phyloP scores from a whole-genome alignment of 257 asterid genomes.

The Petrea volubilis region DNA sequence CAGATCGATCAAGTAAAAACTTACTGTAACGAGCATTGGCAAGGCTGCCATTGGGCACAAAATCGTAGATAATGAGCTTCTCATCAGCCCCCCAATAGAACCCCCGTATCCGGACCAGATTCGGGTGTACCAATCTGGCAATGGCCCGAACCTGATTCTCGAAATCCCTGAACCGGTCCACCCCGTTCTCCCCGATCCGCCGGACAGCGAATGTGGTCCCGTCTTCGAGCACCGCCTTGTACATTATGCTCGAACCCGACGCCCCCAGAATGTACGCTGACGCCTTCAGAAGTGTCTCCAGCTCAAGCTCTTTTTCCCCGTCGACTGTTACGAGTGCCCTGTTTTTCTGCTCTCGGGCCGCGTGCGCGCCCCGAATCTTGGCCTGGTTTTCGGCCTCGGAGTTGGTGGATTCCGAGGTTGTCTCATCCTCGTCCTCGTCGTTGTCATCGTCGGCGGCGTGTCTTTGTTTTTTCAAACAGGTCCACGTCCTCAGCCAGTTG shows the following conservation, averaged over 20 bases:
- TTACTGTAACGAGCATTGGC: constrained; percentile 79
- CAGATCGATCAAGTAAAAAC: constrained; percentile 27
- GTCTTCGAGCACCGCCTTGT: constrained; percentile 88
- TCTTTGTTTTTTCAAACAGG: constrained; percentile 52
- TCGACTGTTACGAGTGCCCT: constrained; percentile 74
- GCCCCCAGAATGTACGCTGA: constrained; percentile 89
- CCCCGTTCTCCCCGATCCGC: constrained; percentile 74
- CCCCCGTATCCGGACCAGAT: constrained; percentile 72
- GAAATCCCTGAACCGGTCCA: constrained; percentile 75
- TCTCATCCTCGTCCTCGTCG: constrained; percentile 24
- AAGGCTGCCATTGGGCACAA: constrained; percentile 87
- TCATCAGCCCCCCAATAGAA: constrained; percentile 91
- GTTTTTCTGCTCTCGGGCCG: constrained; percentile 36
- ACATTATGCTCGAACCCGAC: constrained; percentile 84
- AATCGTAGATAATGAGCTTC: constrained; percentile 84
- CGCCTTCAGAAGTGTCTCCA: constrained; percentile 75
- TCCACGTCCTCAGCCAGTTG: constrained; percentile 71
- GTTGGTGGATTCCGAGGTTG: constrained; percentile 48
- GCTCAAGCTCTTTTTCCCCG: constrained; percentile 78
- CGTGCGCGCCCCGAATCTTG: constrained; percentile 20
- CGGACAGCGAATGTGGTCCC: constrained; percentile 79
- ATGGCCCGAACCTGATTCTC: constrained; percentile 66
- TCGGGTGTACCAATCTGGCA: constrained; percentile 80
- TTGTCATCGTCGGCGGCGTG: constrained; percentile 24
- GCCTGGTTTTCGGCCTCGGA: constrained; percentile 29